These are phyloP conservation scores for Nakazawaea laoshanensis DNA, from an alignment of 805 yeast species.

Conservation along the genomic window DNA sequence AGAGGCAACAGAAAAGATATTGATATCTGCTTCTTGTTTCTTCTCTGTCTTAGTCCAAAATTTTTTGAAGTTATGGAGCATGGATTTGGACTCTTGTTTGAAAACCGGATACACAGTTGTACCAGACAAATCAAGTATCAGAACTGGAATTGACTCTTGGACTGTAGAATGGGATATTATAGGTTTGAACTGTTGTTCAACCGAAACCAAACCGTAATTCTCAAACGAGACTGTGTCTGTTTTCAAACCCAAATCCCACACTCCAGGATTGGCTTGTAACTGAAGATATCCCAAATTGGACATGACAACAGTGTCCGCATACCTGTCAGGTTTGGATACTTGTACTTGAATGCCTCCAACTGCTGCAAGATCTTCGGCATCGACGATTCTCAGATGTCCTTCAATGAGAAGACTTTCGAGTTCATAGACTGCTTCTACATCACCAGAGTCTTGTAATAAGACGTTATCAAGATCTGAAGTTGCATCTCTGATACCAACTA, in stretches of 20 bases:
- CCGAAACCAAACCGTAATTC: constrained; percentile 30
- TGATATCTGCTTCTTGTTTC: constrained; percentile 48
- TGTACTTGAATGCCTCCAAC: constrained; percentile 49
- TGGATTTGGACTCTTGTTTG: background rate
- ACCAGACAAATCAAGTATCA: constrained; percentile 38
- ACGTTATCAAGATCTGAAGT: constrained; percentile 59
- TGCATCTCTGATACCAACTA: constrained; percentile 43
- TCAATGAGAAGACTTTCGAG: constrained; percentile 56
- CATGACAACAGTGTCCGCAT: constrained; percentile 63
- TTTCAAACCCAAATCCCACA: constrained; percentile 46
- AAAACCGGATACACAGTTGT: constrained; percentile 31
- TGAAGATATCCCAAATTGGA: constrained; percentile 80
- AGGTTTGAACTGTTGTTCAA: constrained; percentile 18
- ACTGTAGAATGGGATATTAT: too few species aligned
- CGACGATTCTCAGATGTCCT: constrained; percentile 32
- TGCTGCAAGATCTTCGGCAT: constrained; percentile 28
- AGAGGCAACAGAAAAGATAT: constrained; percentile 76
- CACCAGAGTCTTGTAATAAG: constrained; percentile 30
- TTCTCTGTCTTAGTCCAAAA: constrained; percentile 8
- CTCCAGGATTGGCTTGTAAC: constrained; percentile 64
- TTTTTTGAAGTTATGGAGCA: background rate
- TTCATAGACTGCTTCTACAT: constrained; percentile 36
- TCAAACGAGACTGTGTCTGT: constrained; percentile 29
- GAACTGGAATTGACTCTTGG: constrained; percentile 14
- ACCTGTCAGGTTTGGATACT: constrained; percentile 18